Conservation (phyloP, 2,329 filamentous ascomycete species). For the Aspergillus calidoustus region DNA sequence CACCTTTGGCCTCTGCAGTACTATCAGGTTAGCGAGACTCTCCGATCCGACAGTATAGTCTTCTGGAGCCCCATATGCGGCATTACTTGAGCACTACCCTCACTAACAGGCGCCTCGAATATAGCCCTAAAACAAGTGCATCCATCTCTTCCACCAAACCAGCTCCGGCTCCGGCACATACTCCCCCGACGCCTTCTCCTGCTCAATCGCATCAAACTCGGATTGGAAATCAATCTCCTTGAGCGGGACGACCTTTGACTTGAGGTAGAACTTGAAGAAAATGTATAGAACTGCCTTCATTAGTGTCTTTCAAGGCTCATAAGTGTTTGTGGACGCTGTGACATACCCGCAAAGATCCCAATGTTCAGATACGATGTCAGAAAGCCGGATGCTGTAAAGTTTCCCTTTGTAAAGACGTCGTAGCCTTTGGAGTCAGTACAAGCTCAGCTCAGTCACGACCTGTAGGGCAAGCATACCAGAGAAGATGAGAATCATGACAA, state of each 20-base stretch:
- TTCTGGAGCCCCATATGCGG: no score
- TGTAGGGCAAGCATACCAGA: not conserved
- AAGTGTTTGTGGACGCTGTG: not conserved
- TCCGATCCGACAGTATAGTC: no score
- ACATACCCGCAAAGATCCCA: conserved; percentile 3
- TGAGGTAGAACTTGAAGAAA: conserved; percentile 1
- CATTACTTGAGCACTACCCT: not conserved
- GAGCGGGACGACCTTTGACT: not conserved
- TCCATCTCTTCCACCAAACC: not conserved
- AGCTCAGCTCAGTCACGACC: no score
- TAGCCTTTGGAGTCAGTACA: not conserved
- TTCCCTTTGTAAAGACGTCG: conserved; percentile 1
- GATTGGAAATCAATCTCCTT: conserved; percentile 4
- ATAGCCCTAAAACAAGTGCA: not conserved
- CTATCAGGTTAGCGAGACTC: no score
- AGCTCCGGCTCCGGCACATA: not conserved
- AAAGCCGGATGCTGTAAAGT: conserved; percentile 1
- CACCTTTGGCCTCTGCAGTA: no score
- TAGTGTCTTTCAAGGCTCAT: not conserved
- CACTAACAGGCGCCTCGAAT: not conserved
- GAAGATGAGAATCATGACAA: conserved; percentile 1
- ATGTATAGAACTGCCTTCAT: not conserved
- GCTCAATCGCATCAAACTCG: conserved; percentile 1
- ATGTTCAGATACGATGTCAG: conserved; percentile 7
- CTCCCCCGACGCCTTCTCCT: not conserved